Evolutionary conservation across 2,329 filamentous ascomycete genomes (phyloP), one percentile per base, ranked within the genome.

Genomic region (Monosporascus sp.): DNA sequence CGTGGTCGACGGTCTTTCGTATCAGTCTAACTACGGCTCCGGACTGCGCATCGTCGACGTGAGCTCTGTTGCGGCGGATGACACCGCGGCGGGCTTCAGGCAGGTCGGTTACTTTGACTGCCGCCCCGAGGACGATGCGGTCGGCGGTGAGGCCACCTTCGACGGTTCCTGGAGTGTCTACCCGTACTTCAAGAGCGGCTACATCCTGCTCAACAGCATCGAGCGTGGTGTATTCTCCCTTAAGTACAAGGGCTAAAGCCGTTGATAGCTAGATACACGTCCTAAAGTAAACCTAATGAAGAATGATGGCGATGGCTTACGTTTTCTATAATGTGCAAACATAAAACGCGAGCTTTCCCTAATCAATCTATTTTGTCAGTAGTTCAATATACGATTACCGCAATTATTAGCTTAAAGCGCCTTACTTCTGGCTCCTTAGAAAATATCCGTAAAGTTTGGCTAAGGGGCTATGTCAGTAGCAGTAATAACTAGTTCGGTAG

Each of bases 151-250:
- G 35, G 51, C 65, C 47, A 65, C 66, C 24, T 72, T 72, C 54
- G 63, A 65, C 31, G 72, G 67, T 26, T 72, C 71, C 35, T 77
- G 74, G 74, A 70, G 65, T 50, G 68, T 71, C 58, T 77, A 73
- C 58, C 71, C 71, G 1, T 71, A 69, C 59, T 77, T 76, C 62
- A 64, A 67, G 55, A 70, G 66, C 51, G 74, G 74, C 7, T 71
- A 71, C 59, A 70, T 77, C 50, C 58, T 77, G 50, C 63, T 77
- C 54, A 76, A 77, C 63, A 74, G 70, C 26, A 77, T 77, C 56
- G 74, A 77, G 67, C 65, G 74, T 38, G 75, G 74, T 53, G 68
- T 69, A 2, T 76, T 75, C 62, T 65, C 73, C 41, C 65, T 77
- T 46, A 76, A 74, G 68, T 5, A 3, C 3, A 11, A 14, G 31